phyloP scores from a whole-genome alignment of 805 yeast species.

The Spathaspora arborariae region DNA sequence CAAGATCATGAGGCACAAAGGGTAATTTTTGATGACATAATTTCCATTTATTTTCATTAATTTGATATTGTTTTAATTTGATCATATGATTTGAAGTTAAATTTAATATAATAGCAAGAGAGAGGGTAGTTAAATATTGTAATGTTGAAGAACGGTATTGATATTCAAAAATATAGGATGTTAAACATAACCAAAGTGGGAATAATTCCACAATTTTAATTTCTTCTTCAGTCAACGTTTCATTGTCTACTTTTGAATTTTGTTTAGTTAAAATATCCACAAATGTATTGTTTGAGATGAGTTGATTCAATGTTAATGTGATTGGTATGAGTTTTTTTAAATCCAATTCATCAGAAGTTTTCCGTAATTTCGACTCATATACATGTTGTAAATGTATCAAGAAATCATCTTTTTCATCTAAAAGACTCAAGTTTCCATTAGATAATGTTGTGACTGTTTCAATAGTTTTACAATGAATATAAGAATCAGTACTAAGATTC shows the following conservation, averaged over 20 bases:
- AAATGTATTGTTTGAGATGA: conserved; percentile 15
- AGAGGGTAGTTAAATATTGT: conserved; percentile 22
- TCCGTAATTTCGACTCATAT: conserved; percentile 1
- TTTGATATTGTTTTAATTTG: conserved; percentile 12
- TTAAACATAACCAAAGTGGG: conserved; percentile 33
- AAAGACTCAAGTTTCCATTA: neutral
- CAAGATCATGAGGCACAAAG: conserved; percentile 23
- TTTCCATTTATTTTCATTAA: conserved; percentile 40
- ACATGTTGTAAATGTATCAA: conserved; percentile 2
- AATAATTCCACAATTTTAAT: conserved; percentile 15
- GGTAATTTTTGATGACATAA: conserved; percentile 39
- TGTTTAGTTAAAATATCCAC: conserved; percentile 13
- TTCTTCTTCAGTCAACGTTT: conserved; percentile 11
- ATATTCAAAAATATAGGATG: conserved; percentile 37
- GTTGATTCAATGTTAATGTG: conserved; percentile 12
- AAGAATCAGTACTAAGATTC: conserved; percentile 19
- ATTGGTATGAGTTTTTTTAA: conserved; percentile 18
- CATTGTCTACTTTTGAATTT: conserved; percentile 11
- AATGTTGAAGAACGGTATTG: conserved; percentile 27
- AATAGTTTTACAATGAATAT: conserved; percentile 15
- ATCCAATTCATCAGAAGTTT: conserved; percentile 7
- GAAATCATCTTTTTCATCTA: conserved; percentile 4
- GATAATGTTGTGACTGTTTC: conserved; percentile 13
- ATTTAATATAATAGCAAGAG: conserved; percentile 24
- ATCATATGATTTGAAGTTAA: conserved; percentile 9